These are phyloP conservation scores for Knufia petricola DNA, from an alignment of 2,329 filamentous ascomycete genomes.

Conservation along the genomic window DNA sequence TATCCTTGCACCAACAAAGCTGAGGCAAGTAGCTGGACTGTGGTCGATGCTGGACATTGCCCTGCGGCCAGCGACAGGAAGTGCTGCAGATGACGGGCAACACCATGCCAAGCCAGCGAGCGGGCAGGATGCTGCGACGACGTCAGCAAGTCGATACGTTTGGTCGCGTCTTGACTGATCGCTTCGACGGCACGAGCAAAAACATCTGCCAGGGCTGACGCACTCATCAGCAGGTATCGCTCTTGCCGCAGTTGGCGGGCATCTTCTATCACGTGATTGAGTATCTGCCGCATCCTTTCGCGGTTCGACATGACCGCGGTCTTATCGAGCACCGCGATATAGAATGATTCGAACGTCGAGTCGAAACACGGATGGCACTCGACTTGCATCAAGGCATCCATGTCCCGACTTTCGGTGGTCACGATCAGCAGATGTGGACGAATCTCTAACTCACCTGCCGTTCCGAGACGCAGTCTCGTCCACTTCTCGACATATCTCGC, in stretches of 20 bases:
- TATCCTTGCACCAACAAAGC: slow-evolving; percentile 1
- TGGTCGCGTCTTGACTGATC: neutral
- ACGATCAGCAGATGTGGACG: slow-evolving; percentile 5
- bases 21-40: neutral
- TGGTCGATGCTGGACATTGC: neutral
- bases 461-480: neutral
- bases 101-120: neutral
- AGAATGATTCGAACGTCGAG: slow-evolving; percentile 3
- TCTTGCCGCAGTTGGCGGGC: neutral
- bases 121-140: neutral
- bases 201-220: neutral
- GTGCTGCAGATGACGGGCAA: slow-evolving; percentile 1
- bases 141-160: neutral
- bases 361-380: neutral
- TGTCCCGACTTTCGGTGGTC: neutral
- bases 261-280: slow-evolving; percentile 1
- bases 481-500: slow-evolving; percentile 4
- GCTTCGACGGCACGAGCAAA: neutral
- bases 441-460: neutral
- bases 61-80: slow-evolving; percentile 2
- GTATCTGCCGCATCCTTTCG: neutral
- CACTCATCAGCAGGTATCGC: slow-evolving; percentile 1
- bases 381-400: slow-evolving; percentile 1
- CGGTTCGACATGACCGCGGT: neutral
- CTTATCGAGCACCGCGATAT: neutral